Base-by-base conservation (phyloP, 2,329 filamentous ascomycete genomes). In the Apiospora sp. region DNA sequence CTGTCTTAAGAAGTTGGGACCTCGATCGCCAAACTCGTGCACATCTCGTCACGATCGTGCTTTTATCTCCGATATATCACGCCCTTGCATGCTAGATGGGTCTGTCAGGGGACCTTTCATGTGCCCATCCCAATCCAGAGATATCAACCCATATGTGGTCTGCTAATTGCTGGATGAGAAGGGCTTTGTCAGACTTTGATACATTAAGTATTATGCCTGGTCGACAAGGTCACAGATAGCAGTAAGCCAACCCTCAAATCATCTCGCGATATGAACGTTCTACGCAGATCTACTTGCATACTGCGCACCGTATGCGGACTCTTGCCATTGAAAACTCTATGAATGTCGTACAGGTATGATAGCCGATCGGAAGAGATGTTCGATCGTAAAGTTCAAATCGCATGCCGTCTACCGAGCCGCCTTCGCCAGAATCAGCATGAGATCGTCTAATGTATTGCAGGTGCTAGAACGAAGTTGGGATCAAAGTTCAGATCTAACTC, bases 301-400 rank as follows among this genome's bases (percentile, higher is more conserved):
- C 3, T 37, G 51, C 27, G 27, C 27, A 34, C 51, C 19, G 12
- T 61, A n/a, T 34, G 30, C 30, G 14, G 54, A 14, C 19, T 34
- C 16, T 12, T 12, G 16, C 30, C 46, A n/a, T n/a, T 10, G 19
- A n/a, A 5, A n/a, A 48, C 19, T 49, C n/a, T 8, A 22, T n/a
- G 4, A n/a, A n/a, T n/a, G n/a, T n/a, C n/a, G n/a, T 5, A 2
- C 19, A 48, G 19, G 46, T 14, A 44, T 6, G 14, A 34, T 13
- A 13, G 27, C 30, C 34, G 30, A 64, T 64, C 34, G 34, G 12
- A 16, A 41, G 10, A 8, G 34, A 41, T 41, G 34, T n/a, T 64
- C 10, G 58, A 64, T 64, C 58, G 34, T n/a, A 24, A 64, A 64
- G 58, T 64, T 64, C 34, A 64, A 34, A 64, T 64, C 41, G 14